These are phyloP conservation scores for Cerrena zonata DNA, from an alignment of 1,284 basidiomycete species.

Conservation along the genomic window DNA sequence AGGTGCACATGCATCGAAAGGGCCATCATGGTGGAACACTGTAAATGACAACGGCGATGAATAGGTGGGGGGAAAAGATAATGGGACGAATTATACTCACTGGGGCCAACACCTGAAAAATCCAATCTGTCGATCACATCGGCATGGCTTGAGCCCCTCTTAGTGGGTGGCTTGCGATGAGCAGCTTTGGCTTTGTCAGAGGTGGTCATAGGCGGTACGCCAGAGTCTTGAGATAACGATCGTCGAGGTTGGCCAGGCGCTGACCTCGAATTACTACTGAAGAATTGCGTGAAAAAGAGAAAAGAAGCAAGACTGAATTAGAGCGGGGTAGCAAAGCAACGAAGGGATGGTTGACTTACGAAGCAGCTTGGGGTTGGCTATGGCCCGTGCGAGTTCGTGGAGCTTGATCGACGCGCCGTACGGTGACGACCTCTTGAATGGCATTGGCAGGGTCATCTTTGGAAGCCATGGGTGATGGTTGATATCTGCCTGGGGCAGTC, in stretches of 20 bases:
- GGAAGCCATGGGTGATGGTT: conserved; percentile 20
- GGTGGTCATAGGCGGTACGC: conserved; percentile 32
- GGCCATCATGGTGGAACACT: conserved; percentile 87
- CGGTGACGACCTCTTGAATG: conserved; percentile 58
- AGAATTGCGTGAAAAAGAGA: no score
- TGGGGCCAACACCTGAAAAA: conserved; percentile 66
- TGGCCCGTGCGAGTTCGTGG: conserved; percentile 40
- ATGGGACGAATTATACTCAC: conserved; percentile 37
- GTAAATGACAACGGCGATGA: conserved; percentile 8
- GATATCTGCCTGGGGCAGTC: conserved; percentile 22
- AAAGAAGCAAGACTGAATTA: no score
- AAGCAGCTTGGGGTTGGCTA: conserved; percentile 36
- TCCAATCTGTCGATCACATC: conserved; percentile 64
- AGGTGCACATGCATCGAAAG: conserved; percentile 82
- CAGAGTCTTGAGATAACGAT: conserved; percentile 68
- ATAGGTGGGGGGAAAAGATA: conserved; percentile 11
- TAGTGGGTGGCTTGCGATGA: conserved; percentile 44
- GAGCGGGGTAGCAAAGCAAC: conserved; percentile 12
- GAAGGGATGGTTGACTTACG: conserved; percentile 28
- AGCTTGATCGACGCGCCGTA: conserved; percentile 31
- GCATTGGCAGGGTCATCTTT: conserved; percentile 49
- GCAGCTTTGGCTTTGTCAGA: conserved; percentile 49
- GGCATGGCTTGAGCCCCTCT: conserved; percentile 67
- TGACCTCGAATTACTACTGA: conserved; percentile 27
- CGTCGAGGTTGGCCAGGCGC: conserved; percentile 43